Evolutionary conservation across 345 rosid species (phyloP).

Genomic region (Mangifera indica): DNA sequence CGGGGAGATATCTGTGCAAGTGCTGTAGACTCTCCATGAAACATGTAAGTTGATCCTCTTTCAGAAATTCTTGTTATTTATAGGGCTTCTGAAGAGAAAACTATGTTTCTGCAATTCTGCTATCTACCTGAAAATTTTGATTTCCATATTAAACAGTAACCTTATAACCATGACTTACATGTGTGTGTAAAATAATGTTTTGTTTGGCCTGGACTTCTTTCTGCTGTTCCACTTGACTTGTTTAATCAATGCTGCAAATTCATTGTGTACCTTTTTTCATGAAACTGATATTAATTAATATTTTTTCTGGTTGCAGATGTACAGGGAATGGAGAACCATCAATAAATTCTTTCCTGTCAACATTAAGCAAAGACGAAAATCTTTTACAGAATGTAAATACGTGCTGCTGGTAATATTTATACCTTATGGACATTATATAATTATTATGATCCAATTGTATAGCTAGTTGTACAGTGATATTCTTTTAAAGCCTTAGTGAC

Average conservation of each 20-base stretch:
- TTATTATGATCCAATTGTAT: conserved; percentile 16
- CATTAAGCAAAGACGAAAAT: conserved; percentile 17
- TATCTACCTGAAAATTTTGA: not conserved
- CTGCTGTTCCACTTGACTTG: not conserved
- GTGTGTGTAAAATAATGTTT: no score
- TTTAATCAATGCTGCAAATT: not conserved
- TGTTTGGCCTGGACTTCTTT: not conserved
- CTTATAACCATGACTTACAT: no score
- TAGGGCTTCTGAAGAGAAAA: not conserved
- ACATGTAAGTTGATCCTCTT: conserved; percentile 4
- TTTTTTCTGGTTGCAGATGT: conserved; percentile 33
- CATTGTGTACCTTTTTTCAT: not conserved
- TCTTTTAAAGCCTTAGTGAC: conserved; percentile 20
- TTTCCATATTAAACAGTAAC: not conserved
- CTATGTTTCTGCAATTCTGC: not conserved
- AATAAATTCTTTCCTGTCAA: conserved; percentile 33
- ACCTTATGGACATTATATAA: conserved; percentile 21
- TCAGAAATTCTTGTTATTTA: not conserved
- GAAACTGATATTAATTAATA: not conserved
- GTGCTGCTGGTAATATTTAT: not conserved
- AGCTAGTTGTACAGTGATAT: conserved; percentile 22
- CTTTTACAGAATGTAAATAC: conserved; percentile 39
- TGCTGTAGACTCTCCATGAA: not conserved
- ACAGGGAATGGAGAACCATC: conserved; percentile 16
- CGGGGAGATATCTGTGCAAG: not conserved